These are phyloP conservation scores for Picea abies DNA, from an alignment of 83 land plant species.

Conservation along the genomic window DNA sequence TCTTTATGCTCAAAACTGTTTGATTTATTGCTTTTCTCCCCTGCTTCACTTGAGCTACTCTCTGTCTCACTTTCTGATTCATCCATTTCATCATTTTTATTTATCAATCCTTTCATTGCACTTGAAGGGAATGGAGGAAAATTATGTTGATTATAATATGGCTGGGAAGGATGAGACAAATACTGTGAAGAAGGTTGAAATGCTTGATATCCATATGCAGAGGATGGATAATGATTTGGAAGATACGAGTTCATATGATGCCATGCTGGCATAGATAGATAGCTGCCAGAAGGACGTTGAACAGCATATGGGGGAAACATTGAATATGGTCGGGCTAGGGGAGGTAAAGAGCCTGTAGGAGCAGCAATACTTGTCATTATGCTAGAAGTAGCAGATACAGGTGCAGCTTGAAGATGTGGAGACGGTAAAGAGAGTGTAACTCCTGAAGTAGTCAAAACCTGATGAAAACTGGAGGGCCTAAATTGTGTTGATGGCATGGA, in stretches of 20 bases:
- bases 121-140: conserved; percentile 5
- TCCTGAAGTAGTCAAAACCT: conserved; percentile 9
- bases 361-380: conserved; percentile 6
- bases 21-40: conserved; percentile 11
- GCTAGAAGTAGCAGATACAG: background rate
- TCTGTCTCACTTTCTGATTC: conserved; percentile 12
- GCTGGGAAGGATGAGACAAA: conserved; percentile 1
- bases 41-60: background rate
- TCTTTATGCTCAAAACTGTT: conserved; percentile 8
- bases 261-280: conserved; percentile 13
- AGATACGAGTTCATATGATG: conserved; percentile 15
- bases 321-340: conserved; percentile 9
- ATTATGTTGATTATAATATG: conserved; percentile 3
- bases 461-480: background rate
- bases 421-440: background rate
- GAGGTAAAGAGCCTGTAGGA: background rate
- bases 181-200: no score
- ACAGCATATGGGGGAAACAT: conserved; percentile 9
- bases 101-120: background rate
- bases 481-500: conserved; percentile 3
- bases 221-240: background rate
- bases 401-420: conserved; percentile 8
- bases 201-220: no score
- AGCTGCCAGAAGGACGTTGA: conserved; percentile 14
- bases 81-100: conserved; percentile 5